phyloP scores from a whole-genome alignment of 2,329 filamentous ascomycete species.

The Phoma sp. region DNA sequence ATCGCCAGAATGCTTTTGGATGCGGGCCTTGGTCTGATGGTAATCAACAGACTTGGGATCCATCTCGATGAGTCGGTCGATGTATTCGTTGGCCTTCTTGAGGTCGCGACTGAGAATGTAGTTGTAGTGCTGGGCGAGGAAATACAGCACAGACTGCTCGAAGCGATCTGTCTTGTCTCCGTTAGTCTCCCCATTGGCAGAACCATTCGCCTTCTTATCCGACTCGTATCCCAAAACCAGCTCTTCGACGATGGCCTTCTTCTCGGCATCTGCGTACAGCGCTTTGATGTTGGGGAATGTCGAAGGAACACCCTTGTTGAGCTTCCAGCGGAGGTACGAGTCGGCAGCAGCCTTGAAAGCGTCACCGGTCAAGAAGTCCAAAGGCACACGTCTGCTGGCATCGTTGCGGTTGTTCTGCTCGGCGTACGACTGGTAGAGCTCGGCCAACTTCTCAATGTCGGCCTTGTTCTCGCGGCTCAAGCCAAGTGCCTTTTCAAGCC shows the following conservation, averaged over 20 bases:
- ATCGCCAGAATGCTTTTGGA: conserved; percentile 89
- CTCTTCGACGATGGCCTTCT: conserved; percentile 76
- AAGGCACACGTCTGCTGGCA: conserved; percentile 80
- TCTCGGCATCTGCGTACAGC: conserved; percentile 78
- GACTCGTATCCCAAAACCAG: conserved; percentile 80
- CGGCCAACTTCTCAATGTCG: conserved; percentile 72
- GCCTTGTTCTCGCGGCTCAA: conserved; percentile 66
- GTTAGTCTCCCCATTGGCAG: conserved; percentile 55
- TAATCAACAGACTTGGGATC: conserved; percentile 86
- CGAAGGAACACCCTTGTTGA: conserved; percentile 91
- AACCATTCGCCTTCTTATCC: conserved; percentile 60
- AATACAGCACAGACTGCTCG: conserved; percentile 83
- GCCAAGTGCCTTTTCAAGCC: conserved; percentile 71
- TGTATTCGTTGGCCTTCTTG: conserved; percentile 77
- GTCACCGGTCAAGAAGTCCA: conserved; percentile 84
- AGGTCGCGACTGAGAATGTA: conserved; percentile 87
- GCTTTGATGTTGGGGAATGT: conserved; percentile 97
- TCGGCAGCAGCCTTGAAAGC: conserved; percentile 80
- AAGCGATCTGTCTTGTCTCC: conserved; percentile 65
- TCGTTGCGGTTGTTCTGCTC: conserved; percentile 83
- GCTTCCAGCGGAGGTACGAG: conserved; percentile 79
- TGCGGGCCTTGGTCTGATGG: conserved; percentile 92
- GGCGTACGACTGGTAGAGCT: conserved; percentile 82
- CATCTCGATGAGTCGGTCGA: conserved; percentile 81
- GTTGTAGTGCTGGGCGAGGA: conserved; percentile 96